Evolutionary conservation across 2,329 filamentous ascomycete genomes (phyloP), one percentile per base, ranked within the genome.

Genomic region (Fusarium guadeloupense): DNA sequence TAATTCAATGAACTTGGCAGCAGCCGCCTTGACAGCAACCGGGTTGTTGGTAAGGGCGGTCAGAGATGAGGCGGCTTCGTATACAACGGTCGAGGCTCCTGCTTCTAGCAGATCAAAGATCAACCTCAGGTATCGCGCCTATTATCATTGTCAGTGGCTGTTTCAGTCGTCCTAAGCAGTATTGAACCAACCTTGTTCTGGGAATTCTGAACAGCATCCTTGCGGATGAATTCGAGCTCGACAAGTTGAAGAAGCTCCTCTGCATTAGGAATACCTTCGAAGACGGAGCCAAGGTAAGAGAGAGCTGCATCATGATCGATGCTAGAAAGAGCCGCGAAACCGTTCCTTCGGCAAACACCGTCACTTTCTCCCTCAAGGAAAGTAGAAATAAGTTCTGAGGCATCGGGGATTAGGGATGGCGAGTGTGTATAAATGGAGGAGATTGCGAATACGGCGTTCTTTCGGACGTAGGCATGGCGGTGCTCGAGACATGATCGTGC

Each of bases 91-190:
- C 20, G 93, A 96, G 44, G 94, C 90, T 58, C 89, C 89, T 26
- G 95, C 94, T 77, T 99, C 95, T 48, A 99, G 84, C 16, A 99
- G 85, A 75, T 99, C 95, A 72, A 99, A 98, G 69, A 99, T 99
- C 62, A 99, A 83, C 60, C 95, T 86, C 63, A 99, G 80, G 77
- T 99, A 99, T 66, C 91, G 88, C 45, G 93, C 92, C 89, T 92
- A 64, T 35, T 26, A 34, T 43, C 2, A 26, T 34, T 65, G 42
- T 58, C 20, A 41, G 65, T 77, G 59, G 77, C 69, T 63, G 65
- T 48, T 42, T 44, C 30, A 37, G 26, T 42, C 17, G 3, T 26
- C 20, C 10, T 31, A 28, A 19, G 13, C 6, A 30, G 26, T 14
- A 13, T n/a, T 16, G 23, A 25, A 67, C 81, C 16, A 74, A 91